Base-by-base conservation (phyloP, 805 yeast species). In the Cyberlindnera amylophila region DNA sequence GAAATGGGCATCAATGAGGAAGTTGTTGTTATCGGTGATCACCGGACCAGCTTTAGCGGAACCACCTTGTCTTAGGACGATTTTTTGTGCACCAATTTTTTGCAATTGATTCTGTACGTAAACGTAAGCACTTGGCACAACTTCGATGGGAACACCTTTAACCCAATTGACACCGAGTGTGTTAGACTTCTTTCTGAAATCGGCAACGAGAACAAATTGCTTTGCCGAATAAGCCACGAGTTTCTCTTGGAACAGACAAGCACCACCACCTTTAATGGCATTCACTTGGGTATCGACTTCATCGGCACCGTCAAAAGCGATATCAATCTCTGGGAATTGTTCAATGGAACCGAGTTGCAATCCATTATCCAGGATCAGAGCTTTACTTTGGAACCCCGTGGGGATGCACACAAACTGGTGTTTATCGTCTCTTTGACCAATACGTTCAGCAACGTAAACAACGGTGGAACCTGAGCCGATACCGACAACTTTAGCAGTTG, bases 261-360 rank as follows among this genome's bases (percentile, higher is more conserved):
- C 99, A 32, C 99, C 99, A 37, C 99, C 99, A 52, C 99, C 99
- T 67, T 93, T 93, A 62, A 93, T 93, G 56, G 90, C 81, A 60
- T 89, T 86, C 54, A 93, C 72, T 16, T 72, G 60, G 4, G 77
- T 60, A 64, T 91, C 99, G 44, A 90, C 90, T 65, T 93, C 99
- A 65, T 93, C 99, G 3, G 99, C 98, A 34, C 99, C 99, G 64
- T 93, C 99, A 62, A 93, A 93, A 2, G 96, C 96, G 54, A 93
- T 79, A 61, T 93, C 99, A 34, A 93, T 69, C 19, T 74, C 73
- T 2, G 95, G 86, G 37, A 69, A 81, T 68, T 88, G 90, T 57
- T 91, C 97, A 46, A 91, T 77, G 9, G 85, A 72, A 2, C 95
- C 96, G 50, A 90, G 70, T 32, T 64, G 72, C 49, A 93, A 71